Percentiles rank a stretch among this genome's conserved stretches.
Evolutionary conservation across 305 asterid genomes (phyloP).

Genomic region (Fraxinus velutina): DNA sequence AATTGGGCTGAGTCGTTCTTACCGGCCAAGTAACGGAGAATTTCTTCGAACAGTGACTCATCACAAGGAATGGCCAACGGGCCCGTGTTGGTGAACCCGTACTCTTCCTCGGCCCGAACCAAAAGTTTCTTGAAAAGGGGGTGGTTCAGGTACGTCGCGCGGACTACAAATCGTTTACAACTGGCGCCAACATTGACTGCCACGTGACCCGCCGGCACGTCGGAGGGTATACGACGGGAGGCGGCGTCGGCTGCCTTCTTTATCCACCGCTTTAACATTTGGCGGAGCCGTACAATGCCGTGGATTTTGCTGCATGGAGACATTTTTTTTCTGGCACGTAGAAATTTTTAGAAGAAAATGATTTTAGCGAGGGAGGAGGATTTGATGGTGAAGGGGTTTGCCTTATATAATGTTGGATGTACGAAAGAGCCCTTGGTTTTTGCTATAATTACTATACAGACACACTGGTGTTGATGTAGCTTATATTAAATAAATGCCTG

Average conservation of each 20-base stretch:
- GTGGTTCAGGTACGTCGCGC: conserved; percentile 29
- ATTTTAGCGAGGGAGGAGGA: background rate
- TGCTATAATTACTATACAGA: background rate
- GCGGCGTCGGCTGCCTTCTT: conserved; percentile 21
- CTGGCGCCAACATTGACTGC: conserved; percentile 19
- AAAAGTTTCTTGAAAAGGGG: conserved; percentile 26
- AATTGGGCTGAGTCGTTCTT: conserved; percentile 9
- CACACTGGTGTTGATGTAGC: background rate
- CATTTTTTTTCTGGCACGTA: conserved; percentile 4
- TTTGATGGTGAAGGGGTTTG: background rate
- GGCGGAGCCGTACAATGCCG: conserved; percentile 30
- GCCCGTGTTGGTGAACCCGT: conserved; percentile 27
- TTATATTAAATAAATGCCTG: background rate
- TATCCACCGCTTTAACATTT: conserved; percentile 27
- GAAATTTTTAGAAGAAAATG: background rate
- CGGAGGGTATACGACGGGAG: conserved; percentile 13
- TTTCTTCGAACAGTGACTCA: conserved; percentile 27
- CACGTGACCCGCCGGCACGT: conserved; percentile 32
- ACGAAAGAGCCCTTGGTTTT: background rate
- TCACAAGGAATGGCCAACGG: conserved; percentile 34
- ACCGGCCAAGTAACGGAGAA: conserved; percentile 11
- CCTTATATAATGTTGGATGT: background rate
- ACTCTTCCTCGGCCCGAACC: conserved; percentile 28
- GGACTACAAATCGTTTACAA: conserved; percentile 22
- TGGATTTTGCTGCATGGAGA: conserved; percentile 25